Evolutionary conservation across 139 green algal species (phyloP).

Genomic region (Chlorella vulgaris): DNA sequence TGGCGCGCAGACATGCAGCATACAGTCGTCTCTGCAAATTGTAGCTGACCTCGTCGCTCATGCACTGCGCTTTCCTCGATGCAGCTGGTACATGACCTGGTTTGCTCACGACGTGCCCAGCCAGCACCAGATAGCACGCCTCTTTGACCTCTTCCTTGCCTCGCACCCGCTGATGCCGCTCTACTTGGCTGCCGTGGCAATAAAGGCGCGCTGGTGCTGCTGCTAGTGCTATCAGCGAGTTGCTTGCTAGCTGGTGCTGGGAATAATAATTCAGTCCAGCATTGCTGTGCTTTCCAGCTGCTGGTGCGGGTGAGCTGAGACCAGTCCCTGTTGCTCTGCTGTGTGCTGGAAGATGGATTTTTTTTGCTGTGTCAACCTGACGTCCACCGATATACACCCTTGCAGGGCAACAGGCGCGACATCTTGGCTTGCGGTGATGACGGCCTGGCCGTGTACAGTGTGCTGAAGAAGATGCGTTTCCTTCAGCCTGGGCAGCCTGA

Average conservation of each 20-base stretch:
- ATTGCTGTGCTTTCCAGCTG: no score
- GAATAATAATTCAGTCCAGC: no score
- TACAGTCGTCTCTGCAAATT: no score
- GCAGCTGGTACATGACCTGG: conserved; percentile 87
- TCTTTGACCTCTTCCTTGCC: conserved; percentile 92
- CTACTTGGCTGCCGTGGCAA: conserved; percentile 80
- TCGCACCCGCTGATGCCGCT: conserved; percentile 90
- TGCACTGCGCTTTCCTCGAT: no score
- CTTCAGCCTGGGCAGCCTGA: conserved; percentile 31
- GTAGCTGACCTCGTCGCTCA: no score
- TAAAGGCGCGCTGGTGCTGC: conserved; percentile 44
- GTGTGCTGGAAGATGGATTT: no score
- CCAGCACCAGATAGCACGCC: conserved; percentile 60
- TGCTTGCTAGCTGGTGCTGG: not conserved
- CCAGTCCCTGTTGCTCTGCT: not conserved
- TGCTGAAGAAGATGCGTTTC: conserved; percentile 67
- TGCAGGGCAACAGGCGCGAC: conserved; percentile 35
- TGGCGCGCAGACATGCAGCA: no score
- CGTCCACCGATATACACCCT: no score
- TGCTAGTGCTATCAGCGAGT: not conserved
- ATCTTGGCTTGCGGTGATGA: conserved; percentile 61
- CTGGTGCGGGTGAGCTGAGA: no score
- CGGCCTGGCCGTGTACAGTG: conserved; percentile 64
- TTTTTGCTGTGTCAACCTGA: no score
- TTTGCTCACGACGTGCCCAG: conserved; percentile 79